Base-by-base conservation (phyloP, 2,329 filamentous ascomycete species). In the Alternaria brassicae region DNA sequence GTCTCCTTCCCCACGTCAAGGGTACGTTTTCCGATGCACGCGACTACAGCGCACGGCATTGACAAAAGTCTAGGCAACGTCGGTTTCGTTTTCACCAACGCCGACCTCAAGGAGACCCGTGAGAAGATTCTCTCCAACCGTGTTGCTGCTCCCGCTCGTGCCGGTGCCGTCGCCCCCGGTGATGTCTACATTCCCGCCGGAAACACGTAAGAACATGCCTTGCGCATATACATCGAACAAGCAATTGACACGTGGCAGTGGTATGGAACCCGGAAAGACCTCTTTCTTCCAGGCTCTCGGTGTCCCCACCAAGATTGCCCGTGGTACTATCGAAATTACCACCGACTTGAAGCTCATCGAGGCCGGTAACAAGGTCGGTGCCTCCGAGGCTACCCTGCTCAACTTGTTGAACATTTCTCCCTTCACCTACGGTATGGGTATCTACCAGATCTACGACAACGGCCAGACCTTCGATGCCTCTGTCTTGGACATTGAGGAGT, bases 261-360 rank as follows among this genome's bases (percentile, higher is more conserved):
- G 95, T 86, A 99, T 99, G 95, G 95, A 99, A 84, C 96, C 95
- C 81, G 96, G 96, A 84, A 99, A 99, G 91, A 99, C 95, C 79
- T 98, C 95, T 81, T 99, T 99, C 93, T 99, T 99, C 93, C 95
- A 99, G 90, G 95, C 95, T 78, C 95, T 99, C 84, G 94, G 94
- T 92, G 93, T 99, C 81, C 95, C 95, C 81, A 99, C 95, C 89
- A 99, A 99, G 93, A 99, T 99, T 85, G 95, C 95, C 81, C 95
- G 95, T 96, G 96, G 95, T 96, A 99, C 95, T 85, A 99, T 99
- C 85, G 95, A 99, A 92, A 99, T 99, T 81, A 97, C 93, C 69
- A 86, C 89, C 77, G 95, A 99, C 81, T 87, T 99, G 77, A 98
- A 97, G 91, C 91, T 99, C 82, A 91, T 98, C 79, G 93, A 97